Evolutionary conservation across 768 basidiomycete genomes (phyloP).

Genomic region (Trametopsis cervina): DNA sequence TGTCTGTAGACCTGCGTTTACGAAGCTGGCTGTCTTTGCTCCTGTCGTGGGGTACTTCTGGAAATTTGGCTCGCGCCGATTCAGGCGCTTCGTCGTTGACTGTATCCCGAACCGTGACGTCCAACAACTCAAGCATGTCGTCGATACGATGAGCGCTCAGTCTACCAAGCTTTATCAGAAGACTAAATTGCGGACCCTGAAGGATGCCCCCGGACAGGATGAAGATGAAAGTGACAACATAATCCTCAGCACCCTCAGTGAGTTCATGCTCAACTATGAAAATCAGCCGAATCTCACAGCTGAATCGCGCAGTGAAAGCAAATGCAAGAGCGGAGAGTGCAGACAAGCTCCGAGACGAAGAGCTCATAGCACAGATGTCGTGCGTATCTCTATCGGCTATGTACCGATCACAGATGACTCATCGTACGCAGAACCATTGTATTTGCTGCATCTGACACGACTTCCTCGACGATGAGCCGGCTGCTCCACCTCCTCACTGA

Average conservation of each 20-base stretch:
- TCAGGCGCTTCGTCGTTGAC: slow-evolving; percentile 30
- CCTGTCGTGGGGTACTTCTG: slow-evolving; percentile 12
- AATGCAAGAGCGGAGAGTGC: slow-evolving; percentile 8
- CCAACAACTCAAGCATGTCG: slow-evolving; percentile 27
- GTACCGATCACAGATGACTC: background rate
- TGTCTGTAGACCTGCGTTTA: slow-evolving; percentile 3
- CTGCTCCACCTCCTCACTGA: slow-evolving; percentile 6
- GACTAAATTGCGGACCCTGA: slow-evolving; percentile 29
- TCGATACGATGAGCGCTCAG: slow-evolving; percentile 29
- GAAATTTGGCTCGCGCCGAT: slow-evolving; percentile 15
- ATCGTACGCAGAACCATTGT: slow-evolving; percentile 3
- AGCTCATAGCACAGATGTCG: slow-evolving; percentile 12
- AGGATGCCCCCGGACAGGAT: slow-evolving; percentile 26
- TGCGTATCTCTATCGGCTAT: background rate
- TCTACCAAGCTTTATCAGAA: slow-evolving; percentile 30
- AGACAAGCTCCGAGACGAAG: slow-evolving; percentile 11
- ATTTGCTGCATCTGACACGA: slow-evolving; percentile 12
- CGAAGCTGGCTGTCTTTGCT: slow-evolving; percentile 7
- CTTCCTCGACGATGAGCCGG: slow-evolving; percentile 8
- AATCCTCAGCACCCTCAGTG: slow-evolving; percentile 39
- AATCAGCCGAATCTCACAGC: background rate
- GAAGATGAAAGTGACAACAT: slow-evolving; percentile 36
- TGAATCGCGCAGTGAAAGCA: slow-evolving; percentile 4
- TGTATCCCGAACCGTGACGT: slow-evolving; percentile 27
- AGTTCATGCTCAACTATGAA: slow-evolving; percentile 9